Percentiles rank a stretch among this genome's conserved stretches.
Conservation (phyloP, 2,329 filamentous ascomycete species). For the Neonectria coccinea region DNA sequence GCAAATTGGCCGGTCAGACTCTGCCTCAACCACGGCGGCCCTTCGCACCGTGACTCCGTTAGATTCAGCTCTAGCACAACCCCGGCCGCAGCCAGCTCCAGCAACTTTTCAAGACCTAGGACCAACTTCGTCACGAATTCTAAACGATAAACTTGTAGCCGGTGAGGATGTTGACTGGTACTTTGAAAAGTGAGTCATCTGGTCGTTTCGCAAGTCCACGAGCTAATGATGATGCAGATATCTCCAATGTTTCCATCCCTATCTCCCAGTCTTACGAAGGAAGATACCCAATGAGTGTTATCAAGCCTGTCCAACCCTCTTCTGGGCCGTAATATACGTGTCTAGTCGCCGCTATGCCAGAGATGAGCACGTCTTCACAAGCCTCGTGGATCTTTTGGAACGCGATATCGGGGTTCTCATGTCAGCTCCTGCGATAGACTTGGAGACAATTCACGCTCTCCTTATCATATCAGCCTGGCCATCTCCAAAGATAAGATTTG, state of each 20-base stretch:
- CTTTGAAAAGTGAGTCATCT: conserved; percentile 61
- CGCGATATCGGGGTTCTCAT: conserved; percentile 60
- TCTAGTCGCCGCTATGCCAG: conserved; percentile 62
- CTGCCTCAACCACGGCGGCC: conserved; percentile 24
- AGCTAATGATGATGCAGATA: conserved; percentile 52
- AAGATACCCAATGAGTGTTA: conserved; percentile 65
- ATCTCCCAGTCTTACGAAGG: conserved; percentile 63
- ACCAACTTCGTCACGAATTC: conserved; percentile 55
- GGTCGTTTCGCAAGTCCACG: neutral
- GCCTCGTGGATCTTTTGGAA: conserved; percentile 60
- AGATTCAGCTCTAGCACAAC: conserved; percentile 15
- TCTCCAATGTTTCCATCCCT: conserved; percentile 64
- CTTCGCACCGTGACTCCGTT: conserved; percentile 24
- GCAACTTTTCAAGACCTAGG: conserved; percentile 39
- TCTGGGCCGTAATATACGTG: conserved; percentile 67
- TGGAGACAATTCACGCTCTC: conserved; percentile 64
- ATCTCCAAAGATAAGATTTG: conserved; percentile 62
- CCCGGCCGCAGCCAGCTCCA: conserved; percentile 17
- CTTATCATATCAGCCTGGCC: conserved; percentile 65
- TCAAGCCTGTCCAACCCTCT: conserved; percentile 60
- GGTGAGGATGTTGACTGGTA: conserved; percentile 67
- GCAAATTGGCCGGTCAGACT: conserved; percentile 30
- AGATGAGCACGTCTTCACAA: conserved; percentile 55
- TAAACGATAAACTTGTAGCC: conserved; percentile 61
- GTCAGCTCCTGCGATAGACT: conserved; percentile 56